phyloP scores from a whole-genome alignment of 176 grass and related monocot genomes.

The Zoysia japonica region DNA sequence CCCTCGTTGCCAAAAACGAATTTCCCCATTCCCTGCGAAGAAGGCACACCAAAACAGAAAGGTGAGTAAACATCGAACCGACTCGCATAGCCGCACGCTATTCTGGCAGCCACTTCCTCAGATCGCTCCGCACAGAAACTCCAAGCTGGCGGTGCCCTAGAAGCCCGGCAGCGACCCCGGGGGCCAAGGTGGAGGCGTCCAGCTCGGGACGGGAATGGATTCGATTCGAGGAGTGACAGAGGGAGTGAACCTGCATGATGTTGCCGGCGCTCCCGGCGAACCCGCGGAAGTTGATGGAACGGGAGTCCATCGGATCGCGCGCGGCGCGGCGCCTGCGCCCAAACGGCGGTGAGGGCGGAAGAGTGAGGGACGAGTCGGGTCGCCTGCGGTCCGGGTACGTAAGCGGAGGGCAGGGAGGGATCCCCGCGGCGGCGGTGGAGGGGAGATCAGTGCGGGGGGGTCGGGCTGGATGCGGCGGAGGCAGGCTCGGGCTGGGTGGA shows the following conservation, averaged over 20 bases:
- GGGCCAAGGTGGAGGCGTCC: background rate
- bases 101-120: background rate
- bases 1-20: slow-evolving; percentile 93
- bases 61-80: slow-evolving; percentile 10
- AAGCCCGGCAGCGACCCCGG: background rate
- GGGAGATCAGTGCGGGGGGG: slow-evolving; percentile 22
- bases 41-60: background rate
- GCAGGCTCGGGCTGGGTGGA: background rate
- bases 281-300: slow-evolving; percentile 73
- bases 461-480: slow-evolving; percentile 33
- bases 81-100: background rate
- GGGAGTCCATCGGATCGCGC: slow-evolving; percentile 68
- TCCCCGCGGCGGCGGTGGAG: background rate
- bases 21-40: slow-evolving; percentile 76
- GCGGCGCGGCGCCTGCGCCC: background rate
- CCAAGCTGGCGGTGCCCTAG: background rate
- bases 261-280: slow-evolving; percentile 85
- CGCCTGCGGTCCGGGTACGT: background rate
- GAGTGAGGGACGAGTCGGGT: background rate
- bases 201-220: background rate
- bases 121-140: background rate
- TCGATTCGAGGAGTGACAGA: background rate
- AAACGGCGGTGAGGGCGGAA: background rate
- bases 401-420: background rate
- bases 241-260: slow-evolving; percentile 68